phyloP scores from a whole-genome alignment of 495 filamentous ascomycete species.

The Lasiosphaeria hispida region DNA sequence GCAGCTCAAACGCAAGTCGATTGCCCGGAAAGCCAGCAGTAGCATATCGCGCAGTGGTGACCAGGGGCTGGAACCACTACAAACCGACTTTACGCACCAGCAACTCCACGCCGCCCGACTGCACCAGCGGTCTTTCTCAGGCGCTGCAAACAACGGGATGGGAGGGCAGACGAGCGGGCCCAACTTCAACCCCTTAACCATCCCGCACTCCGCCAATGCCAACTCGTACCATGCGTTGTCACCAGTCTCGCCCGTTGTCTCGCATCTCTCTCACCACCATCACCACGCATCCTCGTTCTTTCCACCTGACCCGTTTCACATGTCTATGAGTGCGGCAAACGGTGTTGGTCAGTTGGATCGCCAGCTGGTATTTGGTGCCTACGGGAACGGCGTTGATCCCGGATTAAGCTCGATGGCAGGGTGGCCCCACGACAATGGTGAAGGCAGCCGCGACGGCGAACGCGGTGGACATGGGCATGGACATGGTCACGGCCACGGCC shows the following conservation, averaged over 20 bases:
- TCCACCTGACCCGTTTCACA: slow-evolving; percentile 44
- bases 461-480: slow-evolving; percentile 12
- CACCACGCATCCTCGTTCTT: slow-evolving; percentile 41
- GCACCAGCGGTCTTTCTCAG: slow-evolving; percentile 41
- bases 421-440: slow-evolving; percentile 21
- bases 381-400: slow-evolving; percentile 44
- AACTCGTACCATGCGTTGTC: slow-evolving; percentile 45
- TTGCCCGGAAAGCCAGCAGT: slow-evolving; percentile 42
- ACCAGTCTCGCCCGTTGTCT: slow-evolving; percentile 45
- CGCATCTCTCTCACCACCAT: slow-evolving; percentile 34
- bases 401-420: slow-evolving; percentile 18
- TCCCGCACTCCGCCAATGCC: slow-evolving; percentile 34
- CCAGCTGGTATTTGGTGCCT: slow-evolving; percentile 76
- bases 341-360: slow-evolving; percentile 65
- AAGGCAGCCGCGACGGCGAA: slow-evolving; percentile 13
- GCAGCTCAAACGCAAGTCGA: slow-evolving; percentile 44
- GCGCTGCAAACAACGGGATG: slow-evolving; percentile 19
- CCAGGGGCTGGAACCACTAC: slow-evolving; percentile 40
- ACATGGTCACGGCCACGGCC: slow-evolving; percentile 4
- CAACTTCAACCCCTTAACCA: slow-evolving; percentile 40
- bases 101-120: slow-evolving; percentile 36
- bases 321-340: slow-evolving; percentile 35
- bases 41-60: slow-evolving; percentile 36
- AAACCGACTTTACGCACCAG: slow-evolving; percentile 38
- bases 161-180: slow-evolving; percentile 39